Evolutionary conservation across 805 yeast species (phyloP), one percentile per base, ranked within the genome.

Genomic region (Cyberlindnera samutprakarnensis): DNA sequence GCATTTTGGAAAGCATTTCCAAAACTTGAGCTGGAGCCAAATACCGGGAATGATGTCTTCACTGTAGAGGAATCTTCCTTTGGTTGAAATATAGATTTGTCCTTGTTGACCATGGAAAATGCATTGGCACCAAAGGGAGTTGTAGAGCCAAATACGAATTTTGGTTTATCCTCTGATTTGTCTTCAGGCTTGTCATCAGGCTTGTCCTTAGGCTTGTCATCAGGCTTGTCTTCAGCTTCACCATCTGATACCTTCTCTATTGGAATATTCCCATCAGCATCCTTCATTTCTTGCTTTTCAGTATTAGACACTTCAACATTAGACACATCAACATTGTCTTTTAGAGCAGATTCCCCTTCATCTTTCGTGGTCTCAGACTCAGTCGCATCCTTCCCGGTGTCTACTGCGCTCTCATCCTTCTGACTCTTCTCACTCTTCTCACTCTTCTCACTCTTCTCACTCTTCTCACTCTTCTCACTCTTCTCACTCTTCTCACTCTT

Each of bases 1-100:
- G 79, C 67, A 9, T 57, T 54, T 41, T 71, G 68, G 47, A 77
- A 75, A 1, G 82, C 81, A 44, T 70, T 70, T 3, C 66, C 62
- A 41, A 70, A 71, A 26, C 57, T 58, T 12, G 74, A 57, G 21
- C 59, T 56, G 4, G 71, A 53, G 1, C 76, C 76, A 53, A 71
- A 71, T 1, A 64, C 49, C 7, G 43, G 12, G 7, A 28, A 27
- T 14, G 35, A 30, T 14, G 35, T 17, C 3, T 26, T 13, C 5
- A 19, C 23, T 9, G 27, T 7, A 5, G 32, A 8, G 5, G 32
- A 10, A 9, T 27, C 10, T 14, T 42, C 30, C 26, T 35, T 18
- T 3, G 72, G 49, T 4, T 68, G 73, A 39, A 66, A 64, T 0
- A 60, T 62, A 32, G 53, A 58, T 27, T 49, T 54, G 23, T 33